Percentiles rank a stretch among this genome's conserved stretches.
Conservation (phyloP, 148 eudicot genomes). For the Silene conica region DNA sequence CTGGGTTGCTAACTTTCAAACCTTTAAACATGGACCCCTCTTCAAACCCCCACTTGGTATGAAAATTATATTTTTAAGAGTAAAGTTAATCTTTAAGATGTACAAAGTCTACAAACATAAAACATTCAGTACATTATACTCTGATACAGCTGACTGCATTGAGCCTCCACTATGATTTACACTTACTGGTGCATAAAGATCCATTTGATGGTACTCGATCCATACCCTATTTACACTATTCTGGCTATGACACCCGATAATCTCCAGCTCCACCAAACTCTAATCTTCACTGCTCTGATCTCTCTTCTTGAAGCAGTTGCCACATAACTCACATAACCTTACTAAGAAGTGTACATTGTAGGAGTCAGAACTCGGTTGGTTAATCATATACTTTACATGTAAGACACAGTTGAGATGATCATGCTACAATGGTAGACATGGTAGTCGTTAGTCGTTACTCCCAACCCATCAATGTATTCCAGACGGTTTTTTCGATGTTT, state of each 20-base stretch:
- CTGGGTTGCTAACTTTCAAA: too few species aligned
- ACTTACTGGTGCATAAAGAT: too few species aligned
- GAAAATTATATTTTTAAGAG: not conserved
- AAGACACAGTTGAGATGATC: slow-evolving; percentile 3
- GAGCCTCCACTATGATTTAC: not conserved
- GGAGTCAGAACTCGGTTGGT: slow-evolving; percentile 19
- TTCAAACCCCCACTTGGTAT: too few species aligned
- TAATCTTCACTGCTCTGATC: not conserved
- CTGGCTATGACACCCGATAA: not conserved
- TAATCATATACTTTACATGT: slow-evolving; percentile 16
- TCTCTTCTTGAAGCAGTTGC: not conserved
- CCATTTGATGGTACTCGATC: too few species aligned
- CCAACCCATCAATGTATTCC: slow-evolving; percentile 54
- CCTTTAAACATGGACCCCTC: too few species aligned
- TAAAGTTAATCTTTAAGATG: not conserved
- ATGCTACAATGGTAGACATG: not conserved
- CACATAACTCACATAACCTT: not conserved
- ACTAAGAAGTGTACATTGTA: not conserved
- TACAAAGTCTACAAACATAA: not conserved
- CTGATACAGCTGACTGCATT: not conserved
- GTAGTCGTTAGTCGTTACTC: slow-evolving; percentile 26
- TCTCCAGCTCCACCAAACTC: not conserved
- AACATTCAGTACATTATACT: not conserved
- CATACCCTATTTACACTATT: not conserved
- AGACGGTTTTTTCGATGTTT: slow-evolving; percentile 42